Conservation (phyloP, 2,329 filamentous ascomycete genomes). For the Hansfordia pulvinata region DNA sequence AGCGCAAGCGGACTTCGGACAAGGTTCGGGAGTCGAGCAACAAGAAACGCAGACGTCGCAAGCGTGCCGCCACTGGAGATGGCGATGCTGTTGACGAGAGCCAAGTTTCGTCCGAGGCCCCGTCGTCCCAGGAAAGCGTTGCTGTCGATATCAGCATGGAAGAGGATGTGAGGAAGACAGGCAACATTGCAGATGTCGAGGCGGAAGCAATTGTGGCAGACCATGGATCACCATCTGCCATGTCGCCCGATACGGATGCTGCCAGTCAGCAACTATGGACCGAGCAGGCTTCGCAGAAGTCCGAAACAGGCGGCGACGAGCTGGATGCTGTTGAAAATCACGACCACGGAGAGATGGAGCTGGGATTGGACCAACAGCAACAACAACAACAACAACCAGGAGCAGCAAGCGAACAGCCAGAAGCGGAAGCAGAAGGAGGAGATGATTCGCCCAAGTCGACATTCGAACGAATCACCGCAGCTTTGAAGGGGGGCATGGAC, state of each 20-base stretch:
- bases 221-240: too few species aligned
- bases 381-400: too few species aligned
- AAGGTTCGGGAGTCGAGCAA: conserved; percentile 8
- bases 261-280: too few species aligned
- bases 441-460: conserved; percentile 20
- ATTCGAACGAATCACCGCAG: conserved; percentile 35
- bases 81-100: conserved; percentile 7
- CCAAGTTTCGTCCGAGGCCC: conserved; percentile 4
- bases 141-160: neutral
- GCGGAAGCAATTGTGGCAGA: conserved; percentile 13
- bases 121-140: neutral
- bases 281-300: too few species aligned
- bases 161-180: neutral
- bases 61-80: conserved; percentile 5
- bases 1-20: conserved; percentile 12
- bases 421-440: conserved; percentile 6
- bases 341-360: too few species aligned
- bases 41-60: conserved; percentile 13
- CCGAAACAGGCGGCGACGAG: too few species aligned
- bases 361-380: too few species aligned
- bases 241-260: too few species aligned
- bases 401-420: conserved; percentile 1
- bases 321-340: too few species aligned
- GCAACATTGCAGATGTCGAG: conserved; percentile 10
- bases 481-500: conserved; percentile 41